A percentile compares a stretch with the other conserved stretches of the same genome.
phyloP scores from a whole-genome alignment of 75 land plant species.

The Cunninghamia lanceolata region DNA sequence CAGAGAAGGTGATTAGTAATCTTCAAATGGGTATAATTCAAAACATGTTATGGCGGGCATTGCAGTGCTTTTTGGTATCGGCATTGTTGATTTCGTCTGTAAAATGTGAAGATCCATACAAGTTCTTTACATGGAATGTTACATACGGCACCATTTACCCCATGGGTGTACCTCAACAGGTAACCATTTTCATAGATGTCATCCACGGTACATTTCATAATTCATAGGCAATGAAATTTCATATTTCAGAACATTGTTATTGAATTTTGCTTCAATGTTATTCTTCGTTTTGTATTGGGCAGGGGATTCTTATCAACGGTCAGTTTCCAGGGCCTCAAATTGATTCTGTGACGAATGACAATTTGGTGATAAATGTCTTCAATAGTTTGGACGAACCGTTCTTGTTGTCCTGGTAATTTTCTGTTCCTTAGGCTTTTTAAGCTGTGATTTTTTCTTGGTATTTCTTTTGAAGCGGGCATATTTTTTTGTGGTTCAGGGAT shows the following conservation, averaged over 20 bases:
- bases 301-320: conserved; percentile 77
- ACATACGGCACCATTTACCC: conserved; percentile 18
- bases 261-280: background rate
- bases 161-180: conserved; percentile 24
- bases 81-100: conserved; percentile 7
- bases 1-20: background rate
- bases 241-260: background rate
- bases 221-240: background rate
- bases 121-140: conserved; percentile 32
- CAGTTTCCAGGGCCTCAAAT: conserved; percentile 83
- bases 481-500: conserved; percentile 31
- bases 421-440: background rate
- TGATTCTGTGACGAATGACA: conserved; percentile 65
- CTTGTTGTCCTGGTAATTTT: conserved; percentile 59
- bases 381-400: conserved; percentile 67
- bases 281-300: background rate
- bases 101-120: conserved; percentile 22
- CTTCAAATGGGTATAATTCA: background rate
- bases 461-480: background rate
- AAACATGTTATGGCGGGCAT: background rate
- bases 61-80: background rate
- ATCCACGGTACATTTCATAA: background rate
- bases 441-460: background rate
- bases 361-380: conserved; percentile 63
- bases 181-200: background rate